Base-by-base conservation (phyloP, 345 rosid genomes). In the Eucalyptus lansdowneana region DNA sequence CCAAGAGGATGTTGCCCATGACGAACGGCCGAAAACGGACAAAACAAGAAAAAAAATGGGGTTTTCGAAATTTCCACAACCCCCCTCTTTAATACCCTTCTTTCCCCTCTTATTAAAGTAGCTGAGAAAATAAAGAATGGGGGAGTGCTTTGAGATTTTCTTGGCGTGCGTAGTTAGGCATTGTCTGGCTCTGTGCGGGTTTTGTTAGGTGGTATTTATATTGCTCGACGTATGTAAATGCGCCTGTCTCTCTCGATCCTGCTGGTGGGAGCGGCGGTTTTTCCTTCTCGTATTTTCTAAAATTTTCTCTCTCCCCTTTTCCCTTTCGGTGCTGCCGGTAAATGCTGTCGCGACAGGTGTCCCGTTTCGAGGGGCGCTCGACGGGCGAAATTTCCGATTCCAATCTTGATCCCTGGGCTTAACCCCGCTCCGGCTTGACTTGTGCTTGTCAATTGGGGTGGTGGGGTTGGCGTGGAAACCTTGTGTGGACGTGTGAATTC, bases 1-100 rank as follows among this genome's bases (percentile, higher is more conserved):
- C 93, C 47, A 93, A 51, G 34, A 93, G 50, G 21, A 19, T 17
- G 85, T 89, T 91, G 40, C 91, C 93, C 93, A 93, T 93, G 27
- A 34, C 87, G 25, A 11, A 7, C 27, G 54, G 87, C 47, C 62
- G 72, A n/a, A 88, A 80, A 14, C 45, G 72, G 45, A 54, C 54
- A 15, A 22, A 53, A 50, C 29, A 10, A 13, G 17, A 19, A 50
- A 47, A 34, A 88, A 45, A 11, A 25, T 0, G 69, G 40, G 72
- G 9, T 10, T 31, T n/a, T 51, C 3, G 11, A 50, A 86, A 86
- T 86, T 31, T 86, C 87, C 3, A 6, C 50, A 22, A 16, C 62
- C 25, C 25, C 58, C 58, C 58, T 21, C 21, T 86, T 69, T 34
- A 34, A 10, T 37, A 7, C 86, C 86, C 40, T 6, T 2, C 50